Percentiles rank a stretch among this genome's conserved stretches.
Evolutionary conservation across 805 yeast genomes (phyloP).

Genomic region (Kluyveromyces starmeri): DNA sequence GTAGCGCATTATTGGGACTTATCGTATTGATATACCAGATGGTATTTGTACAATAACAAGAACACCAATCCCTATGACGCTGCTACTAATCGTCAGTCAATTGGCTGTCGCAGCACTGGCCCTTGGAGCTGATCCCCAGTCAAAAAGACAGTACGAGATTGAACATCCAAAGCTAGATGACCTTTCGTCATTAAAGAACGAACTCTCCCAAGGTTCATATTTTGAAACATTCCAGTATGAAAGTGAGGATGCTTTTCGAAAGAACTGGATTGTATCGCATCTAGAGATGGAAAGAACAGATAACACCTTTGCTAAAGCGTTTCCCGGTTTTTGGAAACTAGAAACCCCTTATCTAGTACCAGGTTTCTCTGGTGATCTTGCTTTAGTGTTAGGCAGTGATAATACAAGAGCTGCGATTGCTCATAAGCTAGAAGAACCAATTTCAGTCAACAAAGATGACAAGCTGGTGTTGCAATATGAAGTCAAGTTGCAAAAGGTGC

Average conservation of each 20-base stretch:
- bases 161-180: slow-evolving; percentile 28
- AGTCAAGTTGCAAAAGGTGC: slow-evolving; percentile 70
- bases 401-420: slow-evolving; percentile 82
- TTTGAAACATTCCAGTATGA: slow-evolving; percentile 55
- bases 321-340: slow-evolving; percentile 56
- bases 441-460: slow-evolving; percentile 46
- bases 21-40: too few relatives aligned
- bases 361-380: slow-evolving; percentile 59
- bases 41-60: too few relatives aligned
- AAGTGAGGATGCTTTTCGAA: slow-evolving; percentile 30
- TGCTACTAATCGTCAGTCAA: background rate
- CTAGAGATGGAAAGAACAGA: slow-evolving; percentile 24
- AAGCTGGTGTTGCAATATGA: slow-evolving; percentile 84
- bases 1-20: too few relatives aligned
- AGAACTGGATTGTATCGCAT: slow-evolving; percentile 56
- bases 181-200: slow-evolving; percentile 30
- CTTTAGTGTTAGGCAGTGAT: slow-evolving; percentile 64
- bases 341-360: slow-evolving; percentile 49
- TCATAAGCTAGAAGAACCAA: slow-evolving; percentile 44
- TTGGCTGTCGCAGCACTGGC: background rate
- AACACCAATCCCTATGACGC: background rate
- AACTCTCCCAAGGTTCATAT: slow-evolving; percentile 37
- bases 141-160: slow-evolving; percentile 5
- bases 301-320: slow-evolving; percentile 31
- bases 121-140: slow-evolving; percentile 1